These are phyloP conservation scores for Colletotrichum plurivorum DNA, from an alignment of 2,329 filamentous ascomycete species.

Conservation along the genomic window DNA sequence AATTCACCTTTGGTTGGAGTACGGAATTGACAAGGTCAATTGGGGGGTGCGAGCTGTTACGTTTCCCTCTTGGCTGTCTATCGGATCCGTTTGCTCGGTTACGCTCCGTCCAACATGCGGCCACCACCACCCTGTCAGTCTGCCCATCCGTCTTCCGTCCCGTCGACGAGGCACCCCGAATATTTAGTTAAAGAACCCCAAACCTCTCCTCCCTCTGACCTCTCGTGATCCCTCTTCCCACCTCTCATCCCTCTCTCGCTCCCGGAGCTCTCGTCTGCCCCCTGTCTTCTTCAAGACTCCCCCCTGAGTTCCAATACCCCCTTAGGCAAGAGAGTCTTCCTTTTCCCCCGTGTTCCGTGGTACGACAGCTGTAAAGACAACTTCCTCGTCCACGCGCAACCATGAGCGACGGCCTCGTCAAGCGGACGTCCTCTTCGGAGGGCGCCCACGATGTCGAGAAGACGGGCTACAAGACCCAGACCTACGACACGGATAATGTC, in stretches of 20 bases:
- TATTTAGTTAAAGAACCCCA: slow-evolving; percentile 35
- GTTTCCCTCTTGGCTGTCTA: slow-evolving; percentile 2
- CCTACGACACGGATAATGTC: slow-evolving; percentile 47
- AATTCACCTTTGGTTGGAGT: not conserved
- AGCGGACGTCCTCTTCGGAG: slow-evolving; percentile 48
- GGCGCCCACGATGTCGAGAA: slow-evolving; percentile 45
- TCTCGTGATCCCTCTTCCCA: not conserved
- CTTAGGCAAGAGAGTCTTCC: slow-evolving; percentile 13
- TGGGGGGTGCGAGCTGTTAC: slow-evolving; percentile 8
- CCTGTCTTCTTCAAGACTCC: not conserved
- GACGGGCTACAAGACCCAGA: slow-evolving; percentile 42
- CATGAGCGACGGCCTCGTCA: slow-evolving; percentile 45
- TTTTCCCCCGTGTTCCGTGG: slow-evolving; percentile 4
- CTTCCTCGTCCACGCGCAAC: slow-evolving; percentile 11
- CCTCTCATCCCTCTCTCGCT: slow-evolving; percentile 33
- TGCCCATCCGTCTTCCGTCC: slow-evolving; percentile 14
- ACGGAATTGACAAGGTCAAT: slow-evolving; percentile 13
- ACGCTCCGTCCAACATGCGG: slow-evolving; percentile 31
- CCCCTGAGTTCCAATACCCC: not conserved
- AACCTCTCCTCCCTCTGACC: slow-evolving; percentile 1
- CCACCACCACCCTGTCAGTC: slow-evolving; percentile 14
- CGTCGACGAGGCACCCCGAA: slow-evolving; percentile 16
- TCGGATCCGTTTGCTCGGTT: not conserved
- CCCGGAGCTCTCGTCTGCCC: slow-evolving; percentile 22
- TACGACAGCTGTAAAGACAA: not conserved